phyloP scores from a whole-genome alignment of 1,284 basidiomycete species.

The Wallemia hederae region DNA sequence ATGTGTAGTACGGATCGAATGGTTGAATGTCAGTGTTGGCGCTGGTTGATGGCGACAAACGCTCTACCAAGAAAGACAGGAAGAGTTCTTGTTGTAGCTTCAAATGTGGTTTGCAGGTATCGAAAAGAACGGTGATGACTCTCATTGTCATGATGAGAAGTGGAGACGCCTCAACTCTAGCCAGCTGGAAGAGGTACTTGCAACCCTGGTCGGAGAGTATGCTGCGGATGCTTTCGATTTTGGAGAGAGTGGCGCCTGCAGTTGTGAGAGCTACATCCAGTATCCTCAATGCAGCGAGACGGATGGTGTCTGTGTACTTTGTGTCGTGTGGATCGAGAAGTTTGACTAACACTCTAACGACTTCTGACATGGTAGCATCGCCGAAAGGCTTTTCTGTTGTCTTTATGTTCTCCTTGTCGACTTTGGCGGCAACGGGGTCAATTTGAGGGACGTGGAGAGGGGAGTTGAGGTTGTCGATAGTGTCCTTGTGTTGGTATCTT shows the following conservation, averaged over 20 bases:
- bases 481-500: neutral
- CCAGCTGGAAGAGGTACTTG: constrained; percentile 74
- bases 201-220: constrained; percentile 46
- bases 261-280: constrained; percentile 73
- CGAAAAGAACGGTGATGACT: constrained; percentile 60
- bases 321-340: constrained; percentile 81
- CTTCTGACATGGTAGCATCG: constrained; percentile 69
- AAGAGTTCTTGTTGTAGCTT: constrained; percentile 95
- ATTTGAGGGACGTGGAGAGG: constrained; percentile 3
- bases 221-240: constrained; percentile 21
- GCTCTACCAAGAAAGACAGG: constrained; percentile 71
- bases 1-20: constrained; percentile 30
- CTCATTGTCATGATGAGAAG: constrained; percentile 57
- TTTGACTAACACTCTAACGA: constrained; percentile 76
- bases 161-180: constrained; percentile 53
- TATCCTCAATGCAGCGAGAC: constrained; percentile 60
- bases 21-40: constrained; percentile 8
- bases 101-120: constrained; percentile 55
- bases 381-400: constrained; percentile 31
- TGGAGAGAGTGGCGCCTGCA: constrained; percentile 40
- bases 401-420: constrained; percentile 1
- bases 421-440: constrained; percentile 5
- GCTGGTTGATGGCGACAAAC: constrained; percentile 29
- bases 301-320: constrained; percentile 85
- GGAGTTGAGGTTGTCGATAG: constrained; percentile 5